Evolutionary conservation across 2,329 filamentous ascomycete species (phyloP).

Genomic region (Ambrosiella beaveri): DNA sequence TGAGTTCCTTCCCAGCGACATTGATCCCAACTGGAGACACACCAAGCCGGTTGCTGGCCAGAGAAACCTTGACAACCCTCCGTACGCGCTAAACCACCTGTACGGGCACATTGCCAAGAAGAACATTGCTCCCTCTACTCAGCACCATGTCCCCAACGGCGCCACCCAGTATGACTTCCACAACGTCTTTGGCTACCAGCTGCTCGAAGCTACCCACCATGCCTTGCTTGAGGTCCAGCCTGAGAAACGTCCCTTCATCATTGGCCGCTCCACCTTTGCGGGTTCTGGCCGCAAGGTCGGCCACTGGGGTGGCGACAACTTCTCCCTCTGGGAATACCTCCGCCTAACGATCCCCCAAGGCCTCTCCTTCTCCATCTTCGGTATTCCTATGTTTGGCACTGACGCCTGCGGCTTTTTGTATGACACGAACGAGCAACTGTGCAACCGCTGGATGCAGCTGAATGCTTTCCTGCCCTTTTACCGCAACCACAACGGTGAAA

Average conservation of each 20-base stretch:
- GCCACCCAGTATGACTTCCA: slow-evolving; percentile 67
- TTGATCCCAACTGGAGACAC: slow-evolving; percentile 10
- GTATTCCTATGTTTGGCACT: slow-evolving; percentile 50
- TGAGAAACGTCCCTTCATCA: slow-evolving; percentile 62
- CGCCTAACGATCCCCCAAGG: slow-evolving; percentile 64
- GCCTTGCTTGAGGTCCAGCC: slow-evolving; percentile 48
- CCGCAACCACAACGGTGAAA: slow-evolving; percentile 45
- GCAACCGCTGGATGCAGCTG: slow-evolving; percentile 50
- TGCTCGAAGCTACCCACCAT: slow-evolving; percentile 60
- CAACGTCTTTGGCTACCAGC: slow-evolving; percentile 60
- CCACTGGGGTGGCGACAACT: slow-evolving; percentile 70
- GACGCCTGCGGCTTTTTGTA: slow-evolving; percentile 64
- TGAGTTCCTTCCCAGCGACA: slow-evolving; percentile 5
- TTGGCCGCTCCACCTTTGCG: slow-evolving; percentile 65
- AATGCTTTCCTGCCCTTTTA: slow-evolving; percentile 58
- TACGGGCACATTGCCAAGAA: slow-evolving; percentile 43
- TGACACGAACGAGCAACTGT: slow-evolving; percentile 45
- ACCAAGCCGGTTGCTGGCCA: slow-evolving; percentile 44
- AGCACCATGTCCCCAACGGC: slow-evolving; percentile 45
- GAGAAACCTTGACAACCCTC: slow-evolving; percentile 54
- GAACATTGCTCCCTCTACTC: slow-evolving; percentile 40
- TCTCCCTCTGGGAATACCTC: slow-evolving; percentile 54
- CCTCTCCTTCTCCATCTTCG: slow-evolving; percentile 53
- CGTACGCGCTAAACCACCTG: slow-evolving; percentile 60
- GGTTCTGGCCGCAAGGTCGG: slow-evolving; percentile 60